Conservation (phyloP, 1,284 basidiomycete species). For the Acaromyces ingoldii region DNA sequence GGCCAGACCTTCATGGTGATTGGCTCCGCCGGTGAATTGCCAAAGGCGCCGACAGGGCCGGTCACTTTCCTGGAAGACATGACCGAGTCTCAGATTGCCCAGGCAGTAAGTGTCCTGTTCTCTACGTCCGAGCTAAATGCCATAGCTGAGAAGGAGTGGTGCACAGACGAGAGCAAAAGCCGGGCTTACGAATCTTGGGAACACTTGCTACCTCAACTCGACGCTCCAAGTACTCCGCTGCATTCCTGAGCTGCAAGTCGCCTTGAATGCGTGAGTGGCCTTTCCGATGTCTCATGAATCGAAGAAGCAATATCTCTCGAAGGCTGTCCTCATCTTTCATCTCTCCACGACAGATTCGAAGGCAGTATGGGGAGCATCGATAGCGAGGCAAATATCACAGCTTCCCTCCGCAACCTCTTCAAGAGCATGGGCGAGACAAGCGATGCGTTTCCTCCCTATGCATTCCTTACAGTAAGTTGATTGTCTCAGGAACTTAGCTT, state of each 20-base stretch:
- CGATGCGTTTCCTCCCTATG: slow-evolving; percentile 69
- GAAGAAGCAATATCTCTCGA: not conserved
- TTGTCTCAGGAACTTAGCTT: too few relatives aligned
- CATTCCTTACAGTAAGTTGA: slow-evolving; percentile 59
- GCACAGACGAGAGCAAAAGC: slow-evolving; percentile 11
- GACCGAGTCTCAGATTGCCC: slow-evolving; percentile 73
- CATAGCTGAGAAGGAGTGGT: slow-evolving; percentile 33
- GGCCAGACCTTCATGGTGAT: slow-evolving; percentile 48
- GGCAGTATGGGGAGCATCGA: slow-evolving; percentile 28
- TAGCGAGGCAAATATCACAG: slow-evolving; percentile 54
- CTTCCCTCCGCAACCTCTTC: slow-evolving; percentile 70
- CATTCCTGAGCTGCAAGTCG: slow-evolving; percentile 74
- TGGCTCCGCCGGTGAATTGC: slow-evolving; percentile 84
- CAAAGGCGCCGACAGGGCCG: slow-evolving; percentile 73
- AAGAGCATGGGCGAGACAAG: slow-evolving; percentile 68
- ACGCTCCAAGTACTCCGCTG: slow-evolving; percentile 85
- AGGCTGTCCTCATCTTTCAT: not conserved
- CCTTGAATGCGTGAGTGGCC: slow-evolving; percentile 49
- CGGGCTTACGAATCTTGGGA: slow-evolving; percentile 58
- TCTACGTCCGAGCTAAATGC: too few relatives aligned
- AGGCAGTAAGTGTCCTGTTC: slow-evolving; percentile 70
- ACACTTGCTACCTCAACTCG: slow-evolving; percentile 94
- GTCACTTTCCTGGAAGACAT: slow-evolving; percentile 81
- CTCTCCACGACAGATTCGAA: slow-evolving; percentile 11
- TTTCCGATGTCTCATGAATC: slow-evolving; percentile 50